Conservation (phyloP, 257 asterid genomes). For the Rhazya stricta region DNA sequence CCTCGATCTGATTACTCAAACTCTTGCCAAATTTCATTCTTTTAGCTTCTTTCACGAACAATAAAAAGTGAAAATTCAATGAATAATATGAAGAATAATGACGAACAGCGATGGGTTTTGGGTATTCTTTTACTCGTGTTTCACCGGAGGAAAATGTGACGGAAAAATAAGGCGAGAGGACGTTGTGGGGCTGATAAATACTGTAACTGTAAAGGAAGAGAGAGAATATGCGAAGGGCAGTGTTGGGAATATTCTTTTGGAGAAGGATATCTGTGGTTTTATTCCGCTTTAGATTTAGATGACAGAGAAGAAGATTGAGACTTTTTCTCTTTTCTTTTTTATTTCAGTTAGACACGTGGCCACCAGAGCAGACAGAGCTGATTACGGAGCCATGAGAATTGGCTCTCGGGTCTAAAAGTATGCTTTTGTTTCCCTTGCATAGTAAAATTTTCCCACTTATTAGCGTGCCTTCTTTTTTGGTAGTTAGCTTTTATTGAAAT, state of each 20-base stretch:
- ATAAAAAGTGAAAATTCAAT: background rate
- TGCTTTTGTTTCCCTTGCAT: background rate
- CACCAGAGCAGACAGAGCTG: background rate
- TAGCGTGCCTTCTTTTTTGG: too few species aligned
- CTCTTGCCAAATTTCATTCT: constrained; percentile 89
- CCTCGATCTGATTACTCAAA: constrained; percentile 82
- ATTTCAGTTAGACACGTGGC: background rate
- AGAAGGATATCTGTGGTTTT: constrained; percentile 56
- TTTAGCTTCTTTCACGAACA: background rate
- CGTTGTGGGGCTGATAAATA: background rate
- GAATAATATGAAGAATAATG: background rate
- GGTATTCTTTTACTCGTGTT: background rate
- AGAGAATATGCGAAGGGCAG: constrained; percentile 44
- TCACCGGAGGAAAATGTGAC: constrained; percentile 9
- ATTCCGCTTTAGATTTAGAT: constrained; percentile 24
- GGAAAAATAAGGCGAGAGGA: background rate
- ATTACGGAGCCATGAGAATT: background rate
- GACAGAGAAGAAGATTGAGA: background rate
- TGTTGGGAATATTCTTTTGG: constrained; percentile 65
- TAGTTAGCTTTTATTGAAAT: background rate
- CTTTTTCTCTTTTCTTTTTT: background rate
- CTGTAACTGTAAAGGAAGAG: constrained; percentile 20
- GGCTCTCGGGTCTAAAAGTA: background rate
- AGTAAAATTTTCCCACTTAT: too few species aligned
- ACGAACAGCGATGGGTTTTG: background rate